Conservation (phyloP, 2,329 filamentous ascomycete genomes). For the Albophoma yamanashiensis region DNA sequence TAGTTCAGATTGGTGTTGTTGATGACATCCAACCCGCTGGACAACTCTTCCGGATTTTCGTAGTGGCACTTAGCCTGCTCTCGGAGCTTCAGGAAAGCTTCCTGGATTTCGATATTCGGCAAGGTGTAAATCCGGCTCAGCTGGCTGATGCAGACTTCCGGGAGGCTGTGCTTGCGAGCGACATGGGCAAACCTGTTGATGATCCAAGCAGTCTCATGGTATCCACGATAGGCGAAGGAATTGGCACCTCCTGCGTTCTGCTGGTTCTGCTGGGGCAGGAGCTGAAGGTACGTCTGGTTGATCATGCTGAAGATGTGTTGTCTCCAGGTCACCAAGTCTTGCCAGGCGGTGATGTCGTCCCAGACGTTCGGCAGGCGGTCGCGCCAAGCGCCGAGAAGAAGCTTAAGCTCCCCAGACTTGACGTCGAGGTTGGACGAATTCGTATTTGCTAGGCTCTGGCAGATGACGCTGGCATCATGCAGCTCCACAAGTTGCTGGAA, state of each 20-base stretch:
- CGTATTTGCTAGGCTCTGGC: conserved; percentile 77
- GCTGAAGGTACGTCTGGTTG: conserved; percentile 81
- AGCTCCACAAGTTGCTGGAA: conserved; percentile 97
- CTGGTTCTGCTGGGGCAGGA: conserved; percentile 64
- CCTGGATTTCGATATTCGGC: conserved; percentile 98
- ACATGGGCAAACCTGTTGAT: conserved; percentile 99
- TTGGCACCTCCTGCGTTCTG: conserved; percentile 82
- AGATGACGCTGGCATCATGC: conserved; percentile 95
- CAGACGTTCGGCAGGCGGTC: conserved; percentile 94
- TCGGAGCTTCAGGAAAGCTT: conserved; percentile 95
- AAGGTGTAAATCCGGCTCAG: conserved; percentile 96
- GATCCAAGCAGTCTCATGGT: conserved; percentile 99
- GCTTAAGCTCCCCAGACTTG: conserved; percentile 91
- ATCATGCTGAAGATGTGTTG: conserved; percentile 98
- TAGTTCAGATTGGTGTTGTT: conserved; percentile 99
- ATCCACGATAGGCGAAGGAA: conserved; percentile 83
- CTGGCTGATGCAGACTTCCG: conserved; percentile 95
- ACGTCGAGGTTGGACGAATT: conserved; percentile 77
- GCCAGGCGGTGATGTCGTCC: conserved; percentile 99
- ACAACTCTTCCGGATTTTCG: conserved; percentile 86
- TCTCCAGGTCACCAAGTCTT: conserved; percentile 98
- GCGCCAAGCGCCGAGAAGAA: conserved; percentile 88
- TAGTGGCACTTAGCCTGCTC: conserved; percentile 99
- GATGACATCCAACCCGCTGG: conserved; percentile 90
- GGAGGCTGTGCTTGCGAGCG: conserved; percentile 89